Base-by-base conservation (phyloP, 139 green algal genomes). In the Auxenochlorella protothecoides region DNA sequence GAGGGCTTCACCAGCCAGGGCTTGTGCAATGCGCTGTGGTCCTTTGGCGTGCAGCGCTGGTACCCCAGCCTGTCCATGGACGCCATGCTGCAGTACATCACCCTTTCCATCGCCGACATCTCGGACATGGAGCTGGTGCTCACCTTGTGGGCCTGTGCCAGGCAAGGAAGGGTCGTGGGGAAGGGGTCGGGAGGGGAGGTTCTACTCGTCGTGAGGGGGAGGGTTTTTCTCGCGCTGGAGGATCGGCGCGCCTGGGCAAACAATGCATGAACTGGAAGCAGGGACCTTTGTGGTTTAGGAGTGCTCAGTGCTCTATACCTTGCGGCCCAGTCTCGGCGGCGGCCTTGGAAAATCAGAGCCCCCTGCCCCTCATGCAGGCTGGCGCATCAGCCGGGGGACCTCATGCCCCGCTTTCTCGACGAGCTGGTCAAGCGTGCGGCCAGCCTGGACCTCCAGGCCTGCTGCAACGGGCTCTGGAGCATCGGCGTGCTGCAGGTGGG, bases 391-490 rank as follows among this genome's bases (percentile, higher is more conserved):
- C 82, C 82, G 5, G 80, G 80, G 4, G 55, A 53, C 9, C 44
- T 84, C 14, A 76, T 87, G 79, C 53, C 57, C 3, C 65, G 59
- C n/a, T 73, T 84, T 55, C 65, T 76, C 61, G 12, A 10, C 0
- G 63, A 72, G 71, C 52, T 81, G 14, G 59, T 14, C n/a, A 13
- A 27, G 59, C 64, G 68, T 16, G 59, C 74, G n/a, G n/a, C 71
- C 60, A 16, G 67, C 64, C 72, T 85, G 54, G 61, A 44, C 54
- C 56, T 52, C 5, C 78, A 86, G 65, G 77, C 68, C 11, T 67
- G 54, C n/a, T 72, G 77, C 63, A 87, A 83, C 64, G 75, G 51
- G 53, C 68, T 87, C 55, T 87, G 82, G 82, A 75, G 72, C 0
- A 64, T 87, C 69, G 75, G 71, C 5, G 78, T 79, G 57, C 72